Percentiles rank a stretch among this genome's conserved stretches.
phyloP scores from a whole-genome alignment of 306 rosid genomes.

The Cicer cuneatum region DNA sequence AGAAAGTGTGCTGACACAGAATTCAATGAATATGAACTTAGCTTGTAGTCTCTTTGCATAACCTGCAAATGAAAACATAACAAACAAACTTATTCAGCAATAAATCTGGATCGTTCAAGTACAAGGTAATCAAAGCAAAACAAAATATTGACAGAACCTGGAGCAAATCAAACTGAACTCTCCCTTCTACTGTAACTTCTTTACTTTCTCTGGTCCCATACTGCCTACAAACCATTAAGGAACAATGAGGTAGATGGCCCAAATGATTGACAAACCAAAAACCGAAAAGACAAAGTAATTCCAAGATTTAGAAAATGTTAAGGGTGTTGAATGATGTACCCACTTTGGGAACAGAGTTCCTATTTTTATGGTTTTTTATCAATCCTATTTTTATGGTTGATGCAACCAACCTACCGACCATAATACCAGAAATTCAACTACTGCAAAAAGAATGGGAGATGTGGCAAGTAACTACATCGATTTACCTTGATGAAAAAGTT shows the following conservation, averaged over 20 bases:
- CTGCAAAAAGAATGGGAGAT: constrained; percentile 22
- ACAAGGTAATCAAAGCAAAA: constrained; percentile 44
- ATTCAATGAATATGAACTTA: constrained; percentile 95
- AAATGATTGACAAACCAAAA: constrained; percentile 23
- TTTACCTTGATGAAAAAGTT: constrained; percentile 94
- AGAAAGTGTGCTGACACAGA: constrained; percentile 97
- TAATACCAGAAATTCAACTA: constrained; percentile 26
- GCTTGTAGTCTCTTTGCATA: constrained; percentile 90
- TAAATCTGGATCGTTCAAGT: constrained; percentile 25
- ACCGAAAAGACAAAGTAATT: background rate
- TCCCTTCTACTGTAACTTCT: constrained; percentile 90
- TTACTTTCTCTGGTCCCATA: constrained; percentile 95
- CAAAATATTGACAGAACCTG: constrained; percentile 64
- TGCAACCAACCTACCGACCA: constrained; percentile 1
- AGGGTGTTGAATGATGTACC: background rate
- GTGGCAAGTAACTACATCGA: constrained; percentile 19
- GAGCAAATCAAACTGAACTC: constrained; percentile 98
- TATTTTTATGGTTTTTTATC: background rate
- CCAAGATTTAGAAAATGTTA: constrained; percentile 30
- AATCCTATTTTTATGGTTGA: constrained; percentile 24
- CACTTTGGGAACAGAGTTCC: constrained; percentile 24
- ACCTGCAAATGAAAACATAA: constrained; percentile 56
- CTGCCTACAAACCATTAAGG: constrained; percentile 69
- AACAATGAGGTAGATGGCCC: constrained; percentile 26
- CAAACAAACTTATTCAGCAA: constrained; percentile 38